phyloP scores from a whole-genome alignment of 352 stramenopile genomes.

The Globisporangium iwayamae region DNA sequence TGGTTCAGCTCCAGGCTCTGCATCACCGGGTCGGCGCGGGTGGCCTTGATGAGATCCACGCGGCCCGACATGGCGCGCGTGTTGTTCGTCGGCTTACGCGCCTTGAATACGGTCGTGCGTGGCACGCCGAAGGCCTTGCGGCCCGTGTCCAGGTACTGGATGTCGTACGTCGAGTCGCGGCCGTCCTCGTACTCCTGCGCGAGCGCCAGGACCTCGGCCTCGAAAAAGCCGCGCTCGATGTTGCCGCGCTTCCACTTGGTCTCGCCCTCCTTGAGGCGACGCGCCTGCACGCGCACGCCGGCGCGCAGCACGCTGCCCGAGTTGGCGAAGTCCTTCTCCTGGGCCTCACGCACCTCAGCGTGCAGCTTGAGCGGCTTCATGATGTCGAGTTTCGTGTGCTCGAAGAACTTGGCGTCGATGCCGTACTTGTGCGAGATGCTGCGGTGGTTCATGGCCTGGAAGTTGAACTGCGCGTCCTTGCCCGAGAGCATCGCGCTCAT shows the following conservation, averaged over 20 bases:
- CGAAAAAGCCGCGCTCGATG: slow-evolving; percentile 74
- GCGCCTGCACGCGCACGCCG: slow-evolving; percentile 60
- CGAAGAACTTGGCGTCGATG: slow-evolving; percentile 86
- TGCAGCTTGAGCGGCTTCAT: slow-evolving; percentile 84
- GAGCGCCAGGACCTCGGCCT: slow-evolving; percentile 65
- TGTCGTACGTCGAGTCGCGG: slow-evolving; percentile 76
- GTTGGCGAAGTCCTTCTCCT: slow-evolving; percentile 38
- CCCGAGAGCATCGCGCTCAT: slow-evolving; percentile 94
- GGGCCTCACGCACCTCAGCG: slow-evolving; percentile 54
- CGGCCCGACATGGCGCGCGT: slow-evolving; percentile 76
- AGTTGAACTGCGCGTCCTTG: slow-evolving; percentile 90
- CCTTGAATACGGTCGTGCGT: slow-evolving; percentile 75
- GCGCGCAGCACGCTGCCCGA: slow-evolving; percentile 37
- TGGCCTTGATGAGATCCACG: slow-evolving; percentile 76
- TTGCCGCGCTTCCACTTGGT: slow-evolving; percentile 85
- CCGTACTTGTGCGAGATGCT: slow-evolving; percentile 94
- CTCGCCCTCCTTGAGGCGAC: slow-evolving; percentile 71
- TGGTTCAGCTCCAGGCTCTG: slow-evolving; percentile 80
- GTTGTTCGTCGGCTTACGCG: slow-evolving; percentile 53
- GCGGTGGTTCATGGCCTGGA: slow-evolving; percentile 95
- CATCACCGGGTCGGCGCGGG: slow-evolving; percentile 82
- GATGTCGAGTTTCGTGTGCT: slow-evolving; percentile 88
- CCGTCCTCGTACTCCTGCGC: slow-evolving; percentile 60
- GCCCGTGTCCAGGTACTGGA: slow-evolving; percentile 85
- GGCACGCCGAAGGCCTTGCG: slow-evolving; percentile 77